Base-by-base conservation (phyloP, 1,284 basidiomycete species). In the Apiotrichum montevideense region DNA sequence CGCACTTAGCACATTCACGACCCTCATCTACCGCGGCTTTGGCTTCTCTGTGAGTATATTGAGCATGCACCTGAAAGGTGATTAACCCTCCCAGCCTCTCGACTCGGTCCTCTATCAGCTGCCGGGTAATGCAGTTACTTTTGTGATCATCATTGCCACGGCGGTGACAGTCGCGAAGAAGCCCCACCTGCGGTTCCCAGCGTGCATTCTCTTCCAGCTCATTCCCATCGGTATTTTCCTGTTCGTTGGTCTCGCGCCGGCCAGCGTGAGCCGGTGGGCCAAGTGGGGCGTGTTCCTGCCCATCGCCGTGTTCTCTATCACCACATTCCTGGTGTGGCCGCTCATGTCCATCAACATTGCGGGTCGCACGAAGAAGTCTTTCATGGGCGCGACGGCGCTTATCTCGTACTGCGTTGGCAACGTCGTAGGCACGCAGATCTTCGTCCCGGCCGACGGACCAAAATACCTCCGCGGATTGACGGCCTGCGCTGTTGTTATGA, bases 311-410 rank as follows among this genome's bases (percentile, higher is more conserved):
- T 62, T 60, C 57, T 53, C 61, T 2, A 51, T 63, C 40, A 44
- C 63, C 9, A 64, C 64, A 2, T 71, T 71, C 59, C 46, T 68
- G 14, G 34, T 64, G 15, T 69, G 68, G 69, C 60, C 69, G 1
- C 62, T 71, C 37, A 60, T 71, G 48, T 57, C 63, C 13, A 45
- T 65, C 52, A 71, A 71, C 54, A 54, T 63, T 44, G 68, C 66
- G 29, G 68, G 68, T 3, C 57, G 68, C 35, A 68, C 66, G 39
- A 70, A 68, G 64, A 70, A 70, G 61, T 57, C 61, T 4, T 66
- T 64, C 51, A 51, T 64, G 35, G 55, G 51, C 8, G 64, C 56
- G 11, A 58, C 49, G 1, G 51, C 21, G 2, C 52, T 64, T 14
- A 58, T 68, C 51, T 59, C 56, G 9, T 70, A 70, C 63, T 69